phyloP scores from a whole-genome alignment of 2,329 filamentous ascomycete species.

The Macrophomina tecta region DNA sequence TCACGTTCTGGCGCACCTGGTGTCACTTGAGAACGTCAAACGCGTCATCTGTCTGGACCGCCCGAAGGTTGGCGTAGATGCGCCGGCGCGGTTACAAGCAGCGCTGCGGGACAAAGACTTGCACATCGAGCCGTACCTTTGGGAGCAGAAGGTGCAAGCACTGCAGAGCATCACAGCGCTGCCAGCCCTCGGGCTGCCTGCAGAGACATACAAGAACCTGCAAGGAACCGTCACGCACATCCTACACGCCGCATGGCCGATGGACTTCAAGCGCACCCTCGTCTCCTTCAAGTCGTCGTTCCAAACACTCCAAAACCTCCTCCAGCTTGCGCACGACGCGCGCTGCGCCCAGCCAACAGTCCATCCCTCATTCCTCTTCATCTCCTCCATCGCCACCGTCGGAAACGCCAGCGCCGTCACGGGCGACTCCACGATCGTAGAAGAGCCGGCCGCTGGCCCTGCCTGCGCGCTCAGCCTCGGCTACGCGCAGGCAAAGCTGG shows the following conservation, averaged over 20 bases:
- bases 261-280: slow-evolving; percentile 15
- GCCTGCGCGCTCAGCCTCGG: neutral
- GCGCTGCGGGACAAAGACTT: neutral
- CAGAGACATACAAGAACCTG: neutral
- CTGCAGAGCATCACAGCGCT: neutral
- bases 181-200: neutral
- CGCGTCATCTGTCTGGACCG: neutral
- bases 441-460: too few species aligned
- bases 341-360: neutral
- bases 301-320: neutral
- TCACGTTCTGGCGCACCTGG: neutral
- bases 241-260: slow-evolving; percentile 13
- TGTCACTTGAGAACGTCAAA: neutral
- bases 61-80: neutral
- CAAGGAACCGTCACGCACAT: slow-evolving; percentile 5
- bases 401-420: neutral
- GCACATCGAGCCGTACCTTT: neutral
- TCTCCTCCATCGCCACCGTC: neutral
- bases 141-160: too few species aligned
- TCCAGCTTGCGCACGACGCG: neutral
- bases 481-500: slow-evolving; percentile 26
- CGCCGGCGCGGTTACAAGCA: neutral
- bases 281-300: slow-evolving; percentile 7
- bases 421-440: too few species aligned
- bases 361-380: neutral